Conservation (phyloP, 345 rosid genomes). For the Gynandropsis gynandra region DNA sequence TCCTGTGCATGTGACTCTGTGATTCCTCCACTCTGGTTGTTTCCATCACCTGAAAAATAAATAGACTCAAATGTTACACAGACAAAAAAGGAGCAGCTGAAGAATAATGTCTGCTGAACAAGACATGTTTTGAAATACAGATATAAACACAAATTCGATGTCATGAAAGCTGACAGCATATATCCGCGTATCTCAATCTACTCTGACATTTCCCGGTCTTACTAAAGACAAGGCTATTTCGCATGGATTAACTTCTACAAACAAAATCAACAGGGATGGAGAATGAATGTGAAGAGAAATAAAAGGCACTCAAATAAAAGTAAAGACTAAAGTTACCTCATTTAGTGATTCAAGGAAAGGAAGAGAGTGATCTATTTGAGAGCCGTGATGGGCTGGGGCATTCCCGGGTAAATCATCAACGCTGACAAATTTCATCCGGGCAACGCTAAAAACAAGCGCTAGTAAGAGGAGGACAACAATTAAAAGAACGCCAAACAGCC, state of each 20-base stretch:
- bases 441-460: constrained; percentile 88
- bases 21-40: constrained; percentile 85
- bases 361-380: constrained; percentile 64
- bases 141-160: too few relatives aligned
- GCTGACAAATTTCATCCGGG: constrained; percentile 83
- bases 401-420: constrained; percentile 67
- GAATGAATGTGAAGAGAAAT: neutral
- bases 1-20: constrained; percentile 76
- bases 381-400: constrained; percentile 52
- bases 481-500: constrained; percentile 70
- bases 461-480: constrained; percentile 67
- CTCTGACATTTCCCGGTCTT: neutral
- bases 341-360: constrained; percentile 91
- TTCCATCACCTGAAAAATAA: constrained; percentile 63
- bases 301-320: neutral
- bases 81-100: neutral
- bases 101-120: neutral
- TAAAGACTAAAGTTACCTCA: constrained; percentile 46
- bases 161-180: neutral
- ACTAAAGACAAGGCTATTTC: neutral
- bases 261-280: constrained; percentile 9
- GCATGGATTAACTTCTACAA: neutral
- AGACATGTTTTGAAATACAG: constrained; percentile 8
- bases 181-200: neutral
- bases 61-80: neutral